phyloP scores from a whole-genome alignment of 2,329 filamentous ascomycete species.

The Trichoderma sp. region DNA sequence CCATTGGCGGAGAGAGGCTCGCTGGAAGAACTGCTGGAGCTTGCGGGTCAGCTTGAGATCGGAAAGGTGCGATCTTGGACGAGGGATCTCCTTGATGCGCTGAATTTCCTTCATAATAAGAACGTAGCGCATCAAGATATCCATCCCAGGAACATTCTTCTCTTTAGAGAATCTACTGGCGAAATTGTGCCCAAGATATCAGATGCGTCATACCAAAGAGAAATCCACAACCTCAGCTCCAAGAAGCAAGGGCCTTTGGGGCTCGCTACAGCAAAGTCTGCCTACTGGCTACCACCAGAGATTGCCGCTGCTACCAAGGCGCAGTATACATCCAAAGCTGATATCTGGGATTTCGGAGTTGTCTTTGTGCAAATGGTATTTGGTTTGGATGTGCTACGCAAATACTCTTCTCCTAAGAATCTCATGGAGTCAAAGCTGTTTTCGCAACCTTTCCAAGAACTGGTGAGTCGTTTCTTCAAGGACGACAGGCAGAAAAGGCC shows the following conservation, averaged over 20 bases:
- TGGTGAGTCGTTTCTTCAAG: constrained; percentile 83
- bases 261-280: constrained; percentile 66
- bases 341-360: constrained; percentile 93
- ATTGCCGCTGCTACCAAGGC: constrained; percentile 62
- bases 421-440: constrained; percentile 71
- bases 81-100: constrained; percentile 84
- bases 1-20: constrained; percentile 82
- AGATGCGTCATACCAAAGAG: constrained; percentile 70
- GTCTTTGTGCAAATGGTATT: constrained; percentile 94
- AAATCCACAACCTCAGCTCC: constrained; percentile 63
- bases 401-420: constrained; percentile 76
- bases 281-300: constrained; percentile 83
- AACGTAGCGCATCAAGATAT: constrained; percentile 83
- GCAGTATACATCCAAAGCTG: constrained; percentile 74
- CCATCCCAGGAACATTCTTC: constrained; percentile 75
- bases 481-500: constrained; percentile 80
- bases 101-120: constrained; percentile 83
- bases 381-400: constrained; percentile 73
- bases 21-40: constrained; percentile 76
- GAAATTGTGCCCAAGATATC: constrained; percentile 73
- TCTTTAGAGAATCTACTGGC: constrained; percentile 69
- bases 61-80: constrained; percentile 84
- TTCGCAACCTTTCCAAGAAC: constrained; percentile 74
- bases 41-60: constrained; percentile 72
- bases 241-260: constrained; percentile 55